These are phyloP conservation scores for Inga laurina DNA, from an alignment of 306 rosid species.

Conservation along the genomic window DNA sequence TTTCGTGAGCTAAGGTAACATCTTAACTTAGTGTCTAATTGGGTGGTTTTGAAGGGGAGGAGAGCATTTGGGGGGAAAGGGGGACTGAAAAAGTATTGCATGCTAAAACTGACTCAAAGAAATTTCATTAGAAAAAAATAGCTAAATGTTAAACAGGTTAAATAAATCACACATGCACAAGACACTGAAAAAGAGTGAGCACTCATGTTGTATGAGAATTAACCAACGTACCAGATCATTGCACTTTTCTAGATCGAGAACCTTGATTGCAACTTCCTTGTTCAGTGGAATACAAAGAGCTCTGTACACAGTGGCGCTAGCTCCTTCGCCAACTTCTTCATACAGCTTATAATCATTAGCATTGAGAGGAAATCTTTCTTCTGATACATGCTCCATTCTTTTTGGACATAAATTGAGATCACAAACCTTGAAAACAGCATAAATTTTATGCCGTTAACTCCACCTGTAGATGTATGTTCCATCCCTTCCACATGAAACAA, in stretches of 20 bases:
- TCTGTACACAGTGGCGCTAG: constrained; percentile 86
- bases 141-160: neutral
- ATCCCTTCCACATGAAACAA: neutral
- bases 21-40: neutral
- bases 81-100: too few relatives aligned
- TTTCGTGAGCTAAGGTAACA: neutral
- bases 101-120: neutral
- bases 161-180: neutral
- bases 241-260: constrained; percentile 91
- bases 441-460: neutral
- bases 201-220: constrained; percentile 9
- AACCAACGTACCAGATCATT: constrained; percentile 75
- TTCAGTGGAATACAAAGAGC: constrained; percentile 90
- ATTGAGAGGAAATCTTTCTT: constrained; percentile 70
- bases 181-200: constrained; percentile 14
- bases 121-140: neutral
- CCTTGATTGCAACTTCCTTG: constrained; percentile 91
- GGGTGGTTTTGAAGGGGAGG: too few relatives aligned
- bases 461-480: neutral
- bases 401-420: constrained; percentile 4
- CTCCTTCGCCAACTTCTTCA: constrained; percentile 99
- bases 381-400: constrained; percentile 62
- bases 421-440: neutral
- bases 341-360: constrained; percentile 79
- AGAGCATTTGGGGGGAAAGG: too few relatives aligned